Base-by-base conservation (phyloP, 805 yeast species). In the Saturnispora ahearnii region DNA sequence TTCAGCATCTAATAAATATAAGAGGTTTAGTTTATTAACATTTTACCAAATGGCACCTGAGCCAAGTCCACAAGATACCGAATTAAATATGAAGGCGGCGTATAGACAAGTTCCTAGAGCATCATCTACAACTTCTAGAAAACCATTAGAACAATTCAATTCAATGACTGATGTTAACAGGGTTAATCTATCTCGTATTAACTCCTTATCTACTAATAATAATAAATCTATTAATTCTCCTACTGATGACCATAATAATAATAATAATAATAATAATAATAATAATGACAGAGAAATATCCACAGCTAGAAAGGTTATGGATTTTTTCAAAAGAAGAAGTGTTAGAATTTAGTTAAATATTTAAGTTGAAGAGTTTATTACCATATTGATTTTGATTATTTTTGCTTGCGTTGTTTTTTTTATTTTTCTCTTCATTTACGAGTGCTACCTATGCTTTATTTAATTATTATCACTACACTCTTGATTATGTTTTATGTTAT, bases 241-340 rank as follows among this genome's bases (percentile, higher is more conserved):
- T 18, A 34, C 4, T 26, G 43, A 24, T 11, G 33, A 50, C 29
- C 6, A 26, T 26, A 26, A 26, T 57, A 50, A 44, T 31, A 26
- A 26, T 26, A 26, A 26, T 57, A 50, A 44, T 31, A 33, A 38
- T 30, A 44, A 60, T 18, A 36, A 36, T 22, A 18, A 15, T 36
- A 36, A 58, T 64, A 51, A 49, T 36, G 64, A 70, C 53, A 79
- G 76, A 56, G 87, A 81, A 56, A 79, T 81, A 21, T 81, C 89
- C 44, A 83, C 93, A 2, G 88, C 93, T 5, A 79, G 81, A 61
- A 80, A 79, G 58, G 89, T 84, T 9, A 78, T 84, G 75, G 90
- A 83, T 63, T 84, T 84, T 62, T 83, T 84, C 70, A 82, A 82
- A 62, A 75, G 90, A 66, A 77, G 87, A 66, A 78, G 71, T 58